A percentile compares a stretch with the other conserved stretches of the same genome.
phyloP scores from a whole-genome alignment of 2,329 filamentous ascomycete species.

The Sarocladium oryzae region DNA sequence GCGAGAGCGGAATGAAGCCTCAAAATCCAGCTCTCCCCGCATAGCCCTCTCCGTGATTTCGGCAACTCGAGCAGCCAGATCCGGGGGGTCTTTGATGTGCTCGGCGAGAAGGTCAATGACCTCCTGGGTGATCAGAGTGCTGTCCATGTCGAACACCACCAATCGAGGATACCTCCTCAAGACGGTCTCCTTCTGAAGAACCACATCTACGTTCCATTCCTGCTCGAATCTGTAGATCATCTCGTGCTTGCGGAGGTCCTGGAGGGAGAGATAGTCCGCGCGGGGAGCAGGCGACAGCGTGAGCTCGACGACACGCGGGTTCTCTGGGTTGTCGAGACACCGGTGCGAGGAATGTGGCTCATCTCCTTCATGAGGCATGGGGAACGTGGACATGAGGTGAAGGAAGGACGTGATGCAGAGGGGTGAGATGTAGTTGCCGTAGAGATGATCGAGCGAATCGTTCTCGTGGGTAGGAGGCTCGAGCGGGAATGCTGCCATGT shows the following conservation, averaged over 20 bases:
- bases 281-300: slow-evolving; percentile 55
- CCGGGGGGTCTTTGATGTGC: slow-evolving; percentile 60
- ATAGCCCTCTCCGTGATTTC: slow-evolving; percentile 90
- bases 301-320: slow-evolving; percentile 60
- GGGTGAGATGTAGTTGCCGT: slow-evolving; percentile 59
- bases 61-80: slow-evolving; percentile 75
- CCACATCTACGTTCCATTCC: slow-evolving; percentile 83
- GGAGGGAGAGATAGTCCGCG: slow-evolving; percentile 56
- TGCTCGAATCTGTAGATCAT: slow-evolving; percentile 77
- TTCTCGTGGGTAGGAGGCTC: slow-evolving; percentile 49
- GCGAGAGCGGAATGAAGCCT: slow-evolving; percentile 72
- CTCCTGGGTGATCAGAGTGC: slow-evolving; percentile 93
- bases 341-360: slow-evolving; percentile 56
- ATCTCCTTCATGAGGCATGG: slow-evolving; percentile 42
- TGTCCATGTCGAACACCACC: slow-evolving; percentile 98
- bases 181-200: slow-evolving; percentile 66
- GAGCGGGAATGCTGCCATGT: slow-evolving; percentile 52
- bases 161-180: slow-evolving; percentile 76
- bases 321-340: slow-evolving; percentile 54
- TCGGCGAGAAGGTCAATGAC: slow-evolving; percentile 93
- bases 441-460: slow-evolving; percentile 57
- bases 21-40: slow-evolving; percentile 92
- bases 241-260: slow-evolving; percentile 72
- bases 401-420: slow-evolving; percentile 61
- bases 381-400: slow-evolving; percentile 58